Base-by-base conservation (phyloP, 1,139 yeast species). In the Zhuliangozyma blackwelliae region DNA sequence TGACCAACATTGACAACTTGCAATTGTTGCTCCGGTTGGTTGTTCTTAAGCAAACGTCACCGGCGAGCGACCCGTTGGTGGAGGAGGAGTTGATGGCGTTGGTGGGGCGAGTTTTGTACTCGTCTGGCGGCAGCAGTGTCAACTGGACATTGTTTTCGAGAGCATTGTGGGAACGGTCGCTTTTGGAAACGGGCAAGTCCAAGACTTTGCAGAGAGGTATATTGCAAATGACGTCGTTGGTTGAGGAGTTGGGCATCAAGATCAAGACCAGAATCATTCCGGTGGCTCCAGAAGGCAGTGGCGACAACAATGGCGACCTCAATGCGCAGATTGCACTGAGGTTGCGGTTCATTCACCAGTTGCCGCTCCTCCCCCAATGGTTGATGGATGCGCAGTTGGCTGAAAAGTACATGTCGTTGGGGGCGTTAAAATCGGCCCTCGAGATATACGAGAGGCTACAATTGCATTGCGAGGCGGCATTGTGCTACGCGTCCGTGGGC, bases 131-230 rank as follows among this genome's bases (percentile, higher is more conserved):
- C 1, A 6, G 5, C 10, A 51, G 65, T 2, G 73, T 76, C 23
- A 84, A 86, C 57, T 89, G 97, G 95, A 64, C 86, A 1, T 59
- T 92, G 4, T 88, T 82, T 52, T 78, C 94, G 4, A 71, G 94
- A 46, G 88, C 96, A 0, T 66, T 94, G 37, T 90, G 97, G 96
- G 87, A 84, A 51, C 75, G 98, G 55, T 87, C 96, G 10, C 50
- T 86, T 12, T 66, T 90, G 31, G 98, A 94, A 57, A 77, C 96
- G 0, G 72, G 72, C 32, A 82, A 81, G 45, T 80, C 95, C 3
- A 81, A 86, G 54, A 90, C 97, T 1, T 82, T 90, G 19, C 98
- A 94, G 61, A 76, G 98, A 58, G 97, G 97, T 37, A 81, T 90
- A 10, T 68, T 92, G 37, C 98, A 94, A 61, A 82, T 94, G 82